phyloP scores from a whole-genome alignment of 1,284 basidiomycete species.

The Xerocomus minutiporus region DNA sequence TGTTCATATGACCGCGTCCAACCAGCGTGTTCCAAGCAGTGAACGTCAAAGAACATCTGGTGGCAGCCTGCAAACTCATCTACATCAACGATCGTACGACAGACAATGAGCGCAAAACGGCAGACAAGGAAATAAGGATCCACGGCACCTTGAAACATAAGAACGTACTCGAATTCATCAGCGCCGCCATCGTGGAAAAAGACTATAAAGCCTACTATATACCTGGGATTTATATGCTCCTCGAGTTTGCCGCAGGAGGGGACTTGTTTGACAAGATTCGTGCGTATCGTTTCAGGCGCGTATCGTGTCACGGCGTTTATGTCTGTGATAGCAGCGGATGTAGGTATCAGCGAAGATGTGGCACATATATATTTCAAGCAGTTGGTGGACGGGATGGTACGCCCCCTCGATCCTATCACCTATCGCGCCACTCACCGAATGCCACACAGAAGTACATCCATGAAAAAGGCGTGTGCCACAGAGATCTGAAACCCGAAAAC shows the following conservation, averaged over 20 bases:
- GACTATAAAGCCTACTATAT: slow-evolving; percentile 56
- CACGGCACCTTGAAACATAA: slow-evolving; percentile 79
- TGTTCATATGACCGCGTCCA: slow-evolving; percentile 2
- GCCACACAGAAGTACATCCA: slow-evolving; percentile 74
- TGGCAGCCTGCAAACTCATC: slow-evolving; percentile 87
- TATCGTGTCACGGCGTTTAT: not conserved
- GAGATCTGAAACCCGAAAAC: slow-evolving; percentile 97
- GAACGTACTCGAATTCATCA: slow-evolving; percentile 84
- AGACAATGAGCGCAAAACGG: slow-evolving; percentile 65
- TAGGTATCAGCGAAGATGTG: slow-evolving; percentile 83
- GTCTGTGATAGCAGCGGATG: slow-evolving; percentile 53
- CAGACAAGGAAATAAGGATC: slow-evolving; percentile 92
- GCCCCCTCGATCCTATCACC: slow-evolving; percentile 16
- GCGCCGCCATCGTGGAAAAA: slow-evolving; percentile 70
- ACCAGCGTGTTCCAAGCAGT: slow-evolving; percentile 78
- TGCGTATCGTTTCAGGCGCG: slow-evolving; percentile 32
- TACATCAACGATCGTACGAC: slow-evolving; percentile 56
- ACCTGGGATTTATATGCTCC: slow-evolving; percentile 86
- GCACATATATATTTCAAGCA: slow-evolving; percentile 93
- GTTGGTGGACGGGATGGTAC: slow-evolving; percentile 75
- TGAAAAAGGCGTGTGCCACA: slow-evolving; percentile 86
- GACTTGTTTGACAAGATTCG: slow-evolving; percentile 99
- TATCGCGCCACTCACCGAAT: slow-evolving; percentile 3
- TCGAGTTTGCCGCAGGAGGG: slow-evolving; percentile 91
- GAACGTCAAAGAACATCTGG: slow-evolving; percentile 56